Percentiles rank a stretch among this genome's conserved stretches.
These are phyloP conservation scores for Tylopilus balloui DNA, from an alignment of 768 basidiomycete genomes.

Conservation along the genomic window DNA sequence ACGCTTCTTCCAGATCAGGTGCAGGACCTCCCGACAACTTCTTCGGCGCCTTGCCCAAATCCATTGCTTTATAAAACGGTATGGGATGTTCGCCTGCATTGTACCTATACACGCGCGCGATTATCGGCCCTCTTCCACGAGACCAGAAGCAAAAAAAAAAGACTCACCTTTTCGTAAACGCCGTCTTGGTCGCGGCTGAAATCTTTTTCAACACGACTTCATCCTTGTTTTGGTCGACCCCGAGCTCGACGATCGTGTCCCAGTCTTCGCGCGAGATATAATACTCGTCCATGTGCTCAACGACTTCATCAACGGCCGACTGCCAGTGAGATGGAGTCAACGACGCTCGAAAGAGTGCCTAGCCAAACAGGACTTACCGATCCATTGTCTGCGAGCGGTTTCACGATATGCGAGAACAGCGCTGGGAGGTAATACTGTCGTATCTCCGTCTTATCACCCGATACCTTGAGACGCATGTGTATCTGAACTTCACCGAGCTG, in stretches of 20 bases:
- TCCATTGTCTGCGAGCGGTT: constrained; percentile 71
- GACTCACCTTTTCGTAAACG: constrained; percentile 80
- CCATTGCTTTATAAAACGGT: constrained; percentile 86
- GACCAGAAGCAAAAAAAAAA: neutral
- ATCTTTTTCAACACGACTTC: constrained; percentile 81
- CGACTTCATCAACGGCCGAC: constrained; percentile 72
- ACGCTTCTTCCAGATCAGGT: constrained; percentile 91
- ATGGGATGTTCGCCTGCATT: constrained; percentile 89
- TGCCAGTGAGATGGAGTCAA: neutral
- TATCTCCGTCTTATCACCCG: constrained; percentile 86
- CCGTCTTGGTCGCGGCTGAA: constrained; percentile 69
- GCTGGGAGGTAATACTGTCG: constrained; percentile 88
- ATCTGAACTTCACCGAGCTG: constrained; percentile 89
- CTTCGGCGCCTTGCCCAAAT: constrained; percentile 75
- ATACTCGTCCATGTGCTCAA: constrained; percentile 90
- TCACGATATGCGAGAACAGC: constrained; percentile 75
- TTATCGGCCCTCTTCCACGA: neutral
- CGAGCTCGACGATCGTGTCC: constrained; percentile 93
- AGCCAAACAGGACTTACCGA: constrained; percentile 49
- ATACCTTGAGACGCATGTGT: constrained; percentile 91
- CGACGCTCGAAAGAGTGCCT: neutral
- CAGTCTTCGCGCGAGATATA: constrained; percentile 92
- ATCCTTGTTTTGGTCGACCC: constrained; percentile 75
- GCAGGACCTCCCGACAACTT: constrained; percentile 69
- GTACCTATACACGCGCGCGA: constrained; percentile 54